These are phyloP conservation scores for Lactifluus echinatus DNA, from an alignment of 768 basidiomycete genomes.

Conservation along the genomic window DNA sequence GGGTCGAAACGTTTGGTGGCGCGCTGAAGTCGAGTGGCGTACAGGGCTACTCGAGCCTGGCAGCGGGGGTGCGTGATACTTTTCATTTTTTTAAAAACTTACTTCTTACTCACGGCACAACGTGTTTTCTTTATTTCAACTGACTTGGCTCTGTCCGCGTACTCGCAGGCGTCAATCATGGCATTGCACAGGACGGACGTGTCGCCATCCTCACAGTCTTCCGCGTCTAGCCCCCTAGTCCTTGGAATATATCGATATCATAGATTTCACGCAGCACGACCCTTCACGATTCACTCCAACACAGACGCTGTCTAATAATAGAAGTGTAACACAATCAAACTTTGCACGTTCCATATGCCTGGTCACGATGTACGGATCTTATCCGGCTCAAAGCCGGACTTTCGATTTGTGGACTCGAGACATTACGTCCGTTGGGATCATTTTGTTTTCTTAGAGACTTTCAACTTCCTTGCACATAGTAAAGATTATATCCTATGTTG, in stretches of 20 bases:
- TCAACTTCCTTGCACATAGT: background rate
- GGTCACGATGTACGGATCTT: background rate
- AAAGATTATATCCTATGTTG: background rate
- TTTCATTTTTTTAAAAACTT: background rate
- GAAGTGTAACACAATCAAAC: background rate
- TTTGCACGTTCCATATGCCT: background rate
- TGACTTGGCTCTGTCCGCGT: background rate
- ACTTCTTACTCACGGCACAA: background rate
- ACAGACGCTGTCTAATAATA: background rate
- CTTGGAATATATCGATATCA: background rate
- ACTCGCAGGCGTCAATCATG: conserved; percentile 66
- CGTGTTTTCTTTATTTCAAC: background rate
- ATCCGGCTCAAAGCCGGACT: background rate
- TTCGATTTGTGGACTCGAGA: background rate
- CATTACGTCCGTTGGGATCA: too few species aligned
- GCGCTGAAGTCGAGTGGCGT: conserved; percentile 68
- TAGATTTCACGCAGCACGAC: background rate
- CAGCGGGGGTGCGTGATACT: conserved; percentile 41
- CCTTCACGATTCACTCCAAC: background rate
- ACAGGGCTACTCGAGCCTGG: conserved; percentile 63
- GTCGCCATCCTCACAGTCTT: conserved; percentile 70
- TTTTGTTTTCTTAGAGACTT: background rate
- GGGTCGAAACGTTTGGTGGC: conserved; percentile 50
- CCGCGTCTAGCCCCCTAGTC: conserved; percentile 29
- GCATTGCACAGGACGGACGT: conserved; percentile 70